A percentile compares a stretch with the other conserved stretches of the same genome.
These are phyloP conservation scores for Paecilomyces fulvus DNA, from an alignment of 2,329 filamentous ascomycete genomes.

Conservation along the genomic window DNA sequence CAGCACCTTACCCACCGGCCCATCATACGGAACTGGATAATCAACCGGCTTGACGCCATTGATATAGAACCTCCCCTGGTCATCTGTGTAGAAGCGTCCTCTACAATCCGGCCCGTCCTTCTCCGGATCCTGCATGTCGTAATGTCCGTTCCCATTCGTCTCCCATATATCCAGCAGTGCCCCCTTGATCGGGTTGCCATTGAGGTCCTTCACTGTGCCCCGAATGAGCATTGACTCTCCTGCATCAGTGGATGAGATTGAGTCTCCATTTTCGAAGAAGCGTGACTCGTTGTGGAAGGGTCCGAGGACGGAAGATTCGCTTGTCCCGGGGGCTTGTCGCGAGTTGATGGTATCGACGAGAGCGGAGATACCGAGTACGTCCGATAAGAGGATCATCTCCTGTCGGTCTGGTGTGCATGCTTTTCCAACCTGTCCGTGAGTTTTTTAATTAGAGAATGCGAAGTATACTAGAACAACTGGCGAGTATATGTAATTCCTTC, in stretches of 20 bases:
- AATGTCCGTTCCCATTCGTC: slow-evolving; percentile 18
- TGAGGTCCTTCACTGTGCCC: slow-evolving; percentile 13
- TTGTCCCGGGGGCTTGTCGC: slow-evolving; percentile 10
- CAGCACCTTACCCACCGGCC: slow-evolving; percentile 14
- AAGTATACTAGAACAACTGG: too few species aligned
- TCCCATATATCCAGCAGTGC: slow-evolving; percentile 19
- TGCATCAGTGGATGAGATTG: slow-evolving; percentile 12
- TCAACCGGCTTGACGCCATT: slow-evolving; percentile 17
- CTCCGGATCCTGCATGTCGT: slow-evolving; percentile 18
- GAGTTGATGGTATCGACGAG: slow-evolving; percentile 20
- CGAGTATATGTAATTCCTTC: too few species aligned
- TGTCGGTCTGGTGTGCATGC: slow-evolving; percentile 2
- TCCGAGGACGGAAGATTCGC: slow-evolving; percentile 20
- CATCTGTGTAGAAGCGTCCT: slow-evolving; percentile 13
- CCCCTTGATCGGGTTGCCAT: slow-evolving; percentile 12
- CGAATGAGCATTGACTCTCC: slow-evolving; percentile 12
- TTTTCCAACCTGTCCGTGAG: not conserved
- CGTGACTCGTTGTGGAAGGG: slow-evolving; percentile 22
- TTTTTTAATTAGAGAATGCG: too few species aligned
- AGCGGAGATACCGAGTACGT: slow-evolving; percentile 17
- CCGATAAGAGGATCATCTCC: slow-evolving; percentile 14
- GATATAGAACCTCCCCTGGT: slow-evolving; percentile 16
- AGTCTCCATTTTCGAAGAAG: slow-evolving; percentile 12
- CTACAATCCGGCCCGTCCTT: slow-evolving; percentile 14
- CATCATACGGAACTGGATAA: slow-evolving; percentile 19